These are phyloP conservation scores for Kodamaea alishanica DNA, from an alignment of 1,139 yeast genomes.

Conservation along the genomic window DNA sequence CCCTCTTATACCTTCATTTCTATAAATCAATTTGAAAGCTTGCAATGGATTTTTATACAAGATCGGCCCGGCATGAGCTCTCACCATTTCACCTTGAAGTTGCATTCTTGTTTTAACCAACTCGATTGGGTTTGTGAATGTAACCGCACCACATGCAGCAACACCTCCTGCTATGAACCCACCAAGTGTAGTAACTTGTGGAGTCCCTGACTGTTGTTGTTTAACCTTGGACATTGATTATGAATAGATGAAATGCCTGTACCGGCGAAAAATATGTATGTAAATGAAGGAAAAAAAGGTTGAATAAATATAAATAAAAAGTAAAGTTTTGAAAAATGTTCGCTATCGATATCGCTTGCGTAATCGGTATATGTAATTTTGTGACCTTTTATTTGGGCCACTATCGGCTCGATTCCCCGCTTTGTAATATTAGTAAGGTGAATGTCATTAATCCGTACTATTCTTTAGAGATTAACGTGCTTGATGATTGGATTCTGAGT, in stretches of 20 bases:
- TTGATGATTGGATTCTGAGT: too few relatives aligned
- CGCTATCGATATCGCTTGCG: too few relatives aligned
- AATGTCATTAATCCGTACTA: neutral
- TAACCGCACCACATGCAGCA: slow-evolving; percentile 98
- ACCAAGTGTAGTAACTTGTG: slow-evolving; percentile 61
- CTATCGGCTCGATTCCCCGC: neutral
- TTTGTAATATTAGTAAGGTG: neutral
- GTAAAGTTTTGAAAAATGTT: too few relatives aligned
- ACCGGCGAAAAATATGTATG: slow-evolving; percentile 5
- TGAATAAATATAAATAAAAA: too few relatives aligned
- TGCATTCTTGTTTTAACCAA: slow-evolving; percentile 94
- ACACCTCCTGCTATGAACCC: slow-evolving; percentile 91
- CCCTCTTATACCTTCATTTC: slow-evolving; percentile 82
- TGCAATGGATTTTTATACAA: slow-evolving; percentile 81
- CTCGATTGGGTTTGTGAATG: slow-evolving; percentile 94
- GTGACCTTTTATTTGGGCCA: neutral
- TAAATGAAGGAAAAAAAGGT: too few relatives aligned
- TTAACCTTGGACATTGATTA: slow-evolving; percentile 7
- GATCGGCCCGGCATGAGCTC: slow-evolving; percentile 44
- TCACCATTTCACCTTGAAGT: slow-evolving; percentile 83
- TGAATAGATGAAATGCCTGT: slow-evolving; percentile 4
- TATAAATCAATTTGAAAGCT: slow-evolving; percentile 70
- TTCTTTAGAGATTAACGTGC: too few relatives aligned
- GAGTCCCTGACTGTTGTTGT: slow-evolving; percentile 32
- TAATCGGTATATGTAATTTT: neutral